Conservation (phyloP, 169 alveolate species). For the Cystoisospora suis region DNA sequence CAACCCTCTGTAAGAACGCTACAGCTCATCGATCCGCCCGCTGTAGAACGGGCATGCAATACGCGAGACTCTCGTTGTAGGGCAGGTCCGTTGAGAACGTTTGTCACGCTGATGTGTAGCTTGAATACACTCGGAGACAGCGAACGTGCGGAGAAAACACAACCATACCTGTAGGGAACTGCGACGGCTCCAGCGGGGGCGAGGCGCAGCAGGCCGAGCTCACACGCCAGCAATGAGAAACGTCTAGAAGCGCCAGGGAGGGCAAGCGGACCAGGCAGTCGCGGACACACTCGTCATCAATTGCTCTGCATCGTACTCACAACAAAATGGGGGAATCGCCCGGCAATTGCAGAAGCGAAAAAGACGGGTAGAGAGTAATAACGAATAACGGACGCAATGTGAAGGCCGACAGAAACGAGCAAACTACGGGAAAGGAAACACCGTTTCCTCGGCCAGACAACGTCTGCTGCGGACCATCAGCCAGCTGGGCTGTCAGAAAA, state of each 20-base stretch:
- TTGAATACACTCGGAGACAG: too few species aligned
- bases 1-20: too few species aligned
- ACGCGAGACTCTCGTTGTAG: too few species aligned
- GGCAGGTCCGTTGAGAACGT: too few species aligned
- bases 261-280: slow-evolving; percentile 52
- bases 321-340: not conserved
- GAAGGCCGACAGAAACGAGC: not conserved
- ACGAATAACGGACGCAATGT: not conserved
- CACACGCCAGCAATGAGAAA: slow-evolving; percentile 66
- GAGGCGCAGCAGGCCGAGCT: slow-evolving; percentile 51
- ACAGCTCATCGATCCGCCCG: too few species aligned
- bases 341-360: not conserved
- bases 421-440: not conserved
- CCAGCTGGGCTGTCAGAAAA: not conserved
- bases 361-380: too few species aligned
- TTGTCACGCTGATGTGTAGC: too few species aligned
- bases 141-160: too few species aligned
- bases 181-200: slow-evolving; percentile 40
- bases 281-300: slow-evolving; percentile 44
- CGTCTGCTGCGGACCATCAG: not conserved
- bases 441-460: not conserved
- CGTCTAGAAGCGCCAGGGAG: slow-evolving; percentile 53
- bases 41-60: too few species aligned
- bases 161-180: slow-evolving; percentile 23
- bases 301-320: slow-evolving; percentile 17